Base-by-base conservation (phyloP, 179 eudicot species). In the Sideroxylon spinosum region DNA sequence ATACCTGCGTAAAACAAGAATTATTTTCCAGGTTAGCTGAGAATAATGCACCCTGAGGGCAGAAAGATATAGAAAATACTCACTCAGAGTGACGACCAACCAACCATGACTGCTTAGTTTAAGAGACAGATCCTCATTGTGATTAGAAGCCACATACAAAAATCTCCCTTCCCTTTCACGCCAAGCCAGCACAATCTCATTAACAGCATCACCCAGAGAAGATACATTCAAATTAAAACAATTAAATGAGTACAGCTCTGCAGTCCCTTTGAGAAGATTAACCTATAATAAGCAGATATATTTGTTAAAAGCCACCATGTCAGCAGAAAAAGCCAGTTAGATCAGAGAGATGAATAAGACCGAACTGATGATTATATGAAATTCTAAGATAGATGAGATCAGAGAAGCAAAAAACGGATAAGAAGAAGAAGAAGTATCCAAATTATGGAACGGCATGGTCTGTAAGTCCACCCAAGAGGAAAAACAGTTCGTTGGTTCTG, bases 131-230 rank as follows among this genome's bases (percentile, higher is more conserved):
- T 83, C 85, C 77, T 83, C 78, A 60, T 77, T 85, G 70, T 78
- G 26, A 59, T 62, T 50, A 68, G 92, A 85, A 79, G 86, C 74
- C 22, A 91, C 88, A 81, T 63, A 84, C 81, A 89, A 52, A 22
- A 78, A 79, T 76, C 78, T 81, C 82, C 83, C 79, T 63, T 81
- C 85, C 82, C 46, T 80, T 61, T 82, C 88, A 78, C 82, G 82
- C 90, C 90, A 88, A 69, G 88, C 82, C 26, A n/a, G 28, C 9
- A 73, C 64, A 82, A 87, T 82, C 76, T 83, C 85, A 63, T 82
- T 71, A 26, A 74, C 29, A 81, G 84, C 75, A 74, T 70, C 84
- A 22, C 83, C 91, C 9, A 78, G 32, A 13, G 84, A 60, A 64
- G 87, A 82, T 29, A 76, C 75, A 61, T 78, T 62, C 80, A 85